Conservation (phyloP, 1,284 basidiomycete species). For the Ceratobasidium sp. region DNA sequence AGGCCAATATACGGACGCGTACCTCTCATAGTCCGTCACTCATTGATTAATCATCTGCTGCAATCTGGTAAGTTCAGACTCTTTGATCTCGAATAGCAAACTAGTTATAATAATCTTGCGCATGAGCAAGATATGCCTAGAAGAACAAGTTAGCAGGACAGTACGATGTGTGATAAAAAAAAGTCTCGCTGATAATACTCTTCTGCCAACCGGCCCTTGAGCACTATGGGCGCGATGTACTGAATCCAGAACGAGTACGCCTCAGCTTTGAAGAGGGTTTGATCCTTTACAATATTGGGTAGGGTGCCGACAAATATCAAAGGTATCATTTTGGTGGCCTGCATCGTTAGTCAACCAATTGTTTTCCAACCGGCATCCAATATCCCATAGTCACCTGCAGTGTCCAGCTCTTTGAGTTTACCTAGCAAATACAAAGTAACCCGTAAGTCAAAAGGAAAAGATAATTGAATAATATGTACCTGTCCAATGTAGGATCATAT, state of each 20-base stretch:
- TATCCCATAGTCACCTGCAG: slow-evolving; percentile 50
- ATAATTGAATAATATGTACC: too few relatives aligned
- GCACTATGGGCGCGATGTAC: background rate
- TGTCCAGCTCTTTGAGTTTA: slow-evolving; percentile 57
- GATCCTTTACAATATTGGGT: slow-evolving; percentile 56
- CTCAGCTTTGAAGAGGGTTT: slow-evolving; percentile 44
- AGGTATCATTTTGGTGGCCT: slow-evolving; percentile 51
- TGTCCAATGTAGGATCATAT: slow-evolving; percentile 30
- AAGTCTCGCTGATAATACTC: slow-evolving; percentile 50
- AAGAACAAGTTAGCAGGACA: background rate
- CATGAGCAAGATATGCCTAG: slow-evolving; percentile 57
- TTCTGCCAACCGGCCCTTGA: background rate
- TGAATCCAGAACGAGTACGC: slow-evolving; percentile 11
- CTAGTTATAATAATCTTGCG: slow-evolving; percentile 57
- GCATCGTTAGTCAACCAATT: slow-evolving; percentile 51
- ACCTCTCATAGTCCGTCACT: slow-evolving; percentile 61
- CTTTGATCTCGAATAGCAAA: slow-evolving; percentile 57
- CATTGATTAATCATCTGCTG: slow-evolving; percentile 55
- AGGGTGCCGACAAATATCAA: slow-evolving; percentile 51
- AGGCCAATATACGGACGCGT: background rate
- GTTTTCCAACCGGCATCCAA: slow-evolving; percentile 49
- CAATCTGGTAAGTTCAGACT: slow-evolving; percentile 53
- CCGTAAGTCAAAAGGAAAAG: too few relatives aligned
- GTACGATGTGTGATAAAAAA: slow-evolving; percentile 43
- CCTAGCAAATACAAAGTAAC: too few relatives aligned